Base-by-base conservation (phyloP, 495 filamentous ascomycete genomes). In the Cercophora scortea region DNA sequence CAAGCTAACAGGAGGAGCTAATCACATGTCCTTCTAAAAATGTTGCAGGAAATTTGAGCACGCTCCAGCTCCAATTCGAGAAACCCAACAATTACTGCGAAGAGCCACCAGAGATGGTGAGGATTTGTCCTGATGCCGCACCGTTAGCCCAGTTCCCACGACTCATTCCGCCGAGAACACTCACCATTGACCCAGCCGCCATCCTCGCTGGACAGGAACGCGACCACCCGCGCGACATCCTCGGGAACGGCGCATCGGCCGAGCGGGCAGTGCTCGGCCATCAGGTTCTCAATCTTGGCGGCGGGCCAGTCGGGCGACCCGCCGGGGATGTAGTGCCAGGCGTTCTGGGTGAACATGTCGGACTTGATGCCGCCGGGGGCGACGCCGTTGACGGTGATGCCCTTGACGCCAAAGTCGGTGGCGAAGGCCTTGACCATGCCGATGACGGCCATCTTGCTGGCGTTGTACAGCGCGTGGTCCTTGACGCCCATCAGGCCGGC, bases 311-410 rank as follows among this genome's bases (percentile, higher is more conserved):
- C 61, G 17, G 65, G 63, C 0, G 50, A 48, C 10, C 58, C 65
- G 47, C 73, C 77, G 7, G 80, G 79, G 32, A 77, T 74, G 57
- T 88, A 87, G 51, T 84, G 77, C 79, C 80, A 82, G 7, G 80
- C 75, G 60, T 83, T 83, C 55, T 80, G 73, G 33, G 79, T 68
- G 66, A 79, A 88, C 87, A 90, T 91, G 59, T 91, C 87, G 35
- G 76, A 83, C 79, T 89, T 89, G 65, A 89, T 80, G 8, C 86
- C 87, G 13, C 85, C 87, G 0, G 87, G 87, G 0, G 87, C 86
- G 39, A 90, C 79, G 2, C 81, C 82, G 52, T 90, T 89, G 53
- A 89, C 86, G 0, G 86, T 90, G 67, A 88, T 87, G 44, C 79
- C 79, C 66, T 80, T 80, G 60, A 76, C 75, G 13, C 87, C 87